phyloP scores from a whole-genome alignment of 768 basidiomycete genomes.

The Dentipellis fragilis region DNA sequence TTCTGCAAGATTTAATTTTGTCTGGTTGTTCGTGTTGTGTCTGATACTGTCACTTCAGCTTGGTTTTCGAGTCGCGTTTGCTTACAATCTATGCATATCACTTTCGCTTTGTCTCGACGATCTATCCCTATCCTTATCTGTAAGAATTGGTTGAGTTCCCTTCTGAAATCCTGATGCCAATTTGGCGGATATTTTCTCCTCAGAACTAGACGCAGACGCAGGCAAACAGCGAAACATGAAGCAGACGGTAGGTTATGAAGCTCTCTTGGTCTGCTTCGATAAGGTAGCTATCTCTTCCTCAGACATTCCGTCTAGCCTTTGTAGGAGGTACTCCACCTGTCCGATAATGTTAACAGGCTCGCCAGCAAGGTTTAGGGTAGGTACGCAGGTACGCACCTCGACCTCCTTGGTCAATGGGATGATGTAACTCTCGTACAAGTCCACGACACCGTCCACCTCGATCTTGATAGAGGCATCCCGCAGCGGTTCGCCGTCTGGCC shows the following conservation, averaged over 20 bases:
- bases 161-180: too few relatives aligned
- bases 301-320: conserved; percentile 77
- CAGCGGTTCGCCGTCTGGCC: conserved; percentile 49
- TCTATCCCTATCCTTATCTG: too few relatives aligned
- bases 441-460: conserved; percentile 86
- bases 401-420: conserved; percentile 98
- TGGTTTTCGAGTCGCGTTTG: too few relatives aligned
- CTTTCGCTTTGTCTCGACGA: too few relatives aligned
- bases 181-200: too few relatives aligned
- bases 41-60: too few relatives aligned
- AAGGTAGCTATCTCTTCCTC: conserved; percentile 54
- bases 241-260: background rate
- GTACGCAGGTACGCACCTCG: conserved; percentile 52
- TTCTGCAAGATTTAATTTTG: too few relatives aligned
- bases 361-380: background rate
- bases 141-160: too few relatives aligned
- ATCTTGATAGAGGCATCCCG: conserved; percentile 52
- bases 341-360: background rate
- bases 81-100: too few relatives aligned
- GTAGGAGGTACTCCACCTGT: conserved; percentile 93
- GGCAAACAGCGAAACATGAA: too few relatives aligned
- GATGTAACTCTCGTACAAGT: conserved; percentile 89
- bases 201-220: too few relatives aligned
- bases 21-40: too few relatives aligned
- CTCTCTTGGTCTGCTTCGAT: conserved; percentile 28